Base-by-base conservation (phyloP, 176 grass and related monocot species). In the Elaeis guineensis region DNA sequence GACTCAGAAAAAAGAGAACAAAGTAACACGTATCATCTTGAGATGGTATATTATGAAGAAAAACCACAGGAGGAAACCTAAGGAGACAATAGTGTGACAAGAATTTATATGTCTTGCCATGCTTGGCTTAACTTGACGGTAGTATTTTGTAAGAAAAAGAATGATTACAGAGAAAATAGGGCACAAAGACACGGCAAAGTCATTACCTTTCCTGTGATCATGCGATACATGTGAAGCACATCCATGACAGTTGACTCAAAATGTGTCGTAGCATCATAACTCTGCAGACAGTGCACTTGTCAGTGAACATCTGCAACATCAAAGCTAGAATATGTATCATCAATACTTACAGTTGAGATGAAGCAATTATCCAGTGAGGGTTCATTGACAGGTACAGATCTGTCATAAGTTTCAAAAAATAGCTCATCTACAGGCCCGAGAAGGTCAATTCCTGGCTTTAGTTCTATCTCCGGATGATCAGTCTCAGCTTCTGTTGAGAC, bases 221-320 rank as follows among this genome's bases (percentile, higher is more conserved):
- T 64, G 72, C 63, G 86, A 77, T 95, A 95, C 90, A 95, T 87
- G 57, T 74, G 84, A 73, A 87, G 83, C 70, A 95, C 86, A 16
- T 90, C 90, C 50, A 66, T 77, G 26, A 95, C 86, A 21, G 90
- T 95, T 54, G 83, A 86, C 63, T 95, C 90, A 76, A 95, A 95
- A 87, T 95, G 86, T 15, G 90, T 90, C 58, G 90, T 86, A 62
- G 83, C 90, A 84, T 95, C 90, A 70, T 90, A 90, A 77, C 86
- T 95, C 90, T 95, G 69, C 30, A 79, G 6, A 73, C 0, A 35
- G 17, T 70, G 72, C 35, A 82, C 61, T 57, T 58, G 50, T 30
- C 23, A 67, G 9, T 49, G 61, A 65, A 39, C 22, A 76, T 84
- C 48, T 62, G 28, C 24, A 50, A 64, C 49, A 39, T 18, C 6